Evolutionary conservation across 2,329 filamentous ascomycete species (phyloP).

Genomic region (Ophiostoma tasmaniense): DNA sequence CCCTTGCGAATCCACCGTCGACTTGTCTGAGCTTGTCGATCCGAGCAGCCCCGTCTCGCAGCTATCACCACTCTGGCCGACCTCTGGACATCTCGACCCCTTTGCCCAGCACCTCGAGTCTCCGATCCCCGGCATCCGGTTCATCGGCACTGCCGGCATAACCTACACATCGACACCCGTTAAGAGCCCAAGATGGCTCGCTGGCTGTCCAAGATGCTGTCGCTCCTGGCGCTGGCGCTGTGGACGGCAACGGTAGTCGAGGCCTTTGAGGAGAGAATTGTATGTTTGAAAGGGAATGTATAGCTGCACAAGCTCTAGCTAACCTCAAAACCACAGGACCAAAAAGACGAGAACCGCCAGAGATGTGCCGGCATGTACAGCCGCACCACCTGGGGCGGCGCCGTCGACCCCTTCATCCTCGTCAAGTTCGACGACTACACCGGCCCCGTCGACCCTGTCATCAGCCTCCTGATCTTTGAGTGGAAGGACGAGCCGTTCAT

Average conservation of each 20-base stretch:
- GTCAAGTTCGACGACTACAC: conserved; percentile 62
- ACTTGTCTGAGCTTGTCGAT: background rate
- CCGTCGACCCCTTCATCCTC: conserved; percentile 79
- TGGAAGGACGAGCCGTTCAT: conserved; percentile 80
- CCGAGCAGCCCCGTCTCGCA: background rate
- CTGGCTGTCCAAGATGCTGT: conserved; percentile 40
- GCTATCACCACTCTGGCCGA: background rate
- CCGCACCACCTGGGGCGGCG: conserved; percentile 77
- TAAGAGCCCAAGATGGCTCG: conserved; percentile 42
- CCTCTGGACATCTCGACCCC: background rate
- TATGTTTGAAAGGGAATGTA: conserved; percentile 29
- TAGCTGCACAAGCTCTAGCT: background rate
- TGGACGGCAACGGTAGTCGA: conserved; percentile 36
- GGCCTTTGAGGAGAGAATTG: conserved; percentile 51
- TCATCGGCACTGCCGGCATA: background rate
- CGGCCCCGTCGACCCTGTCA: conserved; percentile 60
- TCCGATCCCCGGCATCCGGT: background rate
- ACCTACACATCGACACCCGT: background rate
- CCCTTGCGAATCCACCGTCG: background rate
- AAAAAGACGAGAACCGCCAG: conserved; percentile 68
- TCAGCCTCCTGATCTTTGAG: conserved; percentile 86
- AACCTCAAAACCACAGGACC: conserved; percentile 45
- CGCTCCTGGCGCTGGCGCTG: conserved; percentile 44
- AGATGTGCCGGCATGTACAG: conserved; percentile 93
- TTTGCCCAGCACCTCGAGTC: background rate